These are phyloP conservation scores for Crepidotus variabilis DNA, from an alignment of 768 basidiomycete genomes.

Conservation along the genomic window DNA sequence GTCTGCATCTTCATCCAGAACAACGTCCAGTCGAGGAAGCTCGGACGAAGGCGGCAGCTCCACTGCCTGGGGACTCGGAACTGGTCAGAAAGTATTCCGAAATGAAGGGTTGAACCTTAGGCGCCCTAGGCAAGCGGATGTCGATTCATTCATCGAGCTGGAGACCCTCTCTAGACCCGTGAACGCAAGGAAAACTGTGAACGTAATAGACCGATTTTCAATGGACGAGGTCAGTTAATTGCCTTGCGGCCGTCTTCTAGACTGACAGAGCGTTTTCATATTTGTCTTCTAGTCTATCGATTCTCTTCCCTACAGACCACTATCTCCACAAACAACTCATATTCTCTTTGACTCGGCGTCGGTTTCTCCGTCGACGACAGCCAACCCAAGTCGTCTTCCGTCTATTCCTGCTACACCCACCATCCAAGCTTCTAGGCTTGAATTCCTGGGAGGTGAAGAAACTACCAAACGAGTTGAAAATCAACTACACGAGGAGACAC, in stretches of 20 bases:
- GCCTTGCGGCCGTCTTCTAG: not conserved
- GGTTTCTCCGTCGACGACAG: constrained; percentile 14
- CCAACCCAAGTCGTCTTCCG: constrained; percentile 5
- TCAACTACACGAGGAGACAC: not conserved
- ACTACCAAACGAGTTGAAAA: not conserved
- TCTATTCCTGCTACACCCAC: constrained; percentile 4
- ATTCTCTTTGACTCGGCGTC: constrained; percentile 19
- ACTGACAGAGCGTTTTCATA: constrained; percentile 2
- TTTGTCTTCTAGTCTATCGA: constrained; percentile 38
- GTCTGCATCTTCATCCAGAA: not conserved
- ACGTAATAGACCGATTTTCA: not conserved
- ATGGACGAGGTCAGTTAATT: constrained; percentile 37
- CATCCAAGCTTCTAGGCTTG: not conserved
- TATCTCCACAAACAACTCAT: constrained; percentile 42
- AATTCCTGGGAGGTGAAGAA: not conserved
- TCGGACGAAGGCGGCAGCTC: constrained; percentile 15
- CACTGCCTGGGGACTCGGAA: constrained; percentile 9
- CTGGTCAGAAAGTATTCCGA: not conserved
- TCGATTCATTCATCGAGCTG: constrained; percentile 37
- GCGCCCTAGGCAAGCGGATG: constrained; percentile 5
- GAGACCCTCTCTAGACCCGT: constrained; percentile 32
- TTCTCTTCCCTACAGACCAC: constrained; percentile 40
- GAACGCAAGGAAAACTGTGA: not conserved
- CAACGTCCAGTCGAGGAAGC: not conserved
- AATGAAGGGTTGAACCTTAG: constrained; percentile 13